A percentile compares a stretch with the other conserved stretches of the same genome.
These are phyloP conservation scores for Talaromyces sp. DNA, from an alignment of 2,329 filamentous ascomycete genomes.

Conservation along the genomic window DNA sequence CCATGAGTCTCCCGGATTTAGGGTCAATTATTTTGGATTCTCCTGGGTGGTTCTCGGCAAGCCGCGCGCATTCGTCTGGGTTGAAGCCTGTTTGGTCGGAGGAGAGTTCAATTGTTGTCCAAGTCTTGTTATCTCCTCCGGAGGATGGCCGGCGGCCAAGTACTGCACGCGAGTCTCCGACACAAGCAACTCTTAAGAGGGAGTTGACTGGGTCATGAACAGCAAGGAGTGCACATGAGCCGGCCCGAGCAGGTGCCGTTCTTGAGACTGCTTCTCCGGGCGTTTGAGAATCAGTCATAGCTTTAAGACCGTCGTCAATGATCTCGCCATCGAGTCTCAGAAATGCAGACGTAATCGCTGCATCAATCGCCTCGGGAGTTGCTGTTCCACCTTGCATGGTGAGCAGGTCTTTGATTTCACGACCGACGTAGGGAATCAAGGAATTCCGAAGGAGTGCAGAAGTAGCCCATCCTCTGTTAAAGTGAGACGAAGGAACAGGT, in stretches of 20 bases:
- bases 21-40: conserved; percentile 51
- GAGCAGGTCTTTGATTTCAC: neutral
- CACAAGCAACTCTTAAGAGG: conserved; percentile 58
- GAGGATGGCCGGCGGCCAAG: conserved; percentile 38
- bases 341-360: neutral
- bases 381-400: neutral
- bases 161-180: conserved; percentile 64
- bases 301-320: neutral
- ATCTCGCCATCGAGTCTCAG: neutral
- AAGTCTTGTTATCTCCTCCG: neutral
- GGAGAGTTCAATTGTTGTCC: neutral
- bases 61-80: conserved; percentile 50
- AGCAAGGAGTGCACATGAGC: conserved; percentile 61
- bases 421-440: neutral
- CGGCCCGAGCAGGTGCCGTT: conserved; percentile 35
- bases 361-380: neutral
- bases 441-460: neutral
- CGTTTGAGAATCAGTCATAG: neutral
- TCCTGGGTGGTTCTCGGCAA: conserved; percentile 56
- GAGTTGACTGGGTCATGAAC: conserved; percentile 53
- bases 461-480: neutral
- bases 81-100: conserved; percentile 63
- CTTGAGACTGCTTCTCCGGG: conserved; percentile 18
- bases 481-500: neutral
- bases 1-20: conserved; percentile 56